Evolutionary conservation across 2,329 filamentous ascomycete genomes (phyloP).

Genomic region (Rhytidhysteron rufulum): DNA sequence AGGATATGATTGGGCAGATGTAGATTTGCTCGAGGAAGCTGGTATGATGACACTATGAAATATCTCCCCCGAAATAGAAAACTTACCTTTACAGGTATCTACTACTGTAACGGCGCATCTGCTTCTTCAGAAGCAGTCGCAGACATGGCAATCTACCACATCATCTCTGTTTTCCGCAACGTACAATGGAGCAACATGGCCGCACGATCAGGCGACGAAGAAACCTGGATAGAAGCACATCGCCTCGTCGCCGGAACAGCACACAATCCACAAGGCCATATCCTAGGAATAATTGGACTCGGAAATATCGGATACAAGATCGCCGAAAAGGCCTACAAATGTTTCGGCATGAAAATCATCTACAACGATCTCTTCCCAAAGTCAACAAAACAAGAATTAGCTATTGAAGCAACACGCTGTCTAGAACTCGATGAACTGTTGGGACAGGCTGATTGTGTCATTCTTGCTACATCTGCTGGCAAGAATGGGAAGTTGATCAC

Average conservation of each 20-base stretch:
- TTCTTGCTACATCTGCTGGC: slow-evolving; percentile 33
- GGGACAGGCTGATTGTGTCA: slow-evolving; percentile 21
- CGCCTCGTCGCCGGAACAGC: slow-evolving; percentile 10
- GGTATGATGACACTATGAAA: slow-evolving; percentile 1
- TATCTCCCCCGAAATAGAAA: neutral
- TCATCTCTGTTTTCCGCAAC: slow-evolving; percentile 58
- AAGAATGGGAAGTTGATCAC: slow-evolving; percentile 14
- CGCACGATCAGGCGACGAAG: slow-evolving; percentile 11
- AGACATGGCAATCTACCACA: slow-evolving; percentile 57
- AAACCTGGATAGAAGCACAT: slow-evolving; percentile 10
- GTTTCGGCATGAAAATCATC: slow-evolving; percentile 31
- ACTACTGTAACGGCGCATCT: slow-evolving; percentile 20
- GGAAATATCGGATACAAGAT: slow-evolving; percentile 33
- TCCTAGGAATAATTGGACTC: slow-evolving; percentile 32
- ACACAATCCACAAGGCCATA: slow-evolving; percentile 19
- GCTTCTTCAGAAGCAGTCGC: slow-evolving; percentile 67
- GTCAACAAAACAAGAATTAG: slow-evolving; percentile 7
- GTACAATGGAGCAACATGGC: slow-evolving; percentile 13
- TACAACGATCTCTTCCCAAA: slow-evolving; percentile 26
- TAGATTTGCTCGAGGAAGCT: slow-evolving; percentile 7
- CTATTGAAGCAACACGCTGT: slow-evolving; percentile 21
- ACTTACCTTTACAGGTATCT: slow-evolving; percentile 46
- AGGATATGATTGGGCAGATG: slow-evolving; percentile 58
- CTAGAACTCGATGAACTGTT: slow-evolving; percentile 25
- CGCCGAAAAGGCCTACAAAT: slow-evolving; percentile 20